Percentiles rank a stretch among this genome's conserved stretches.
Evolutionary conservation across 2,329 filamentous ascomycete species (phyloP).

Genomic region (Aureobasidium sp.): DNA sequence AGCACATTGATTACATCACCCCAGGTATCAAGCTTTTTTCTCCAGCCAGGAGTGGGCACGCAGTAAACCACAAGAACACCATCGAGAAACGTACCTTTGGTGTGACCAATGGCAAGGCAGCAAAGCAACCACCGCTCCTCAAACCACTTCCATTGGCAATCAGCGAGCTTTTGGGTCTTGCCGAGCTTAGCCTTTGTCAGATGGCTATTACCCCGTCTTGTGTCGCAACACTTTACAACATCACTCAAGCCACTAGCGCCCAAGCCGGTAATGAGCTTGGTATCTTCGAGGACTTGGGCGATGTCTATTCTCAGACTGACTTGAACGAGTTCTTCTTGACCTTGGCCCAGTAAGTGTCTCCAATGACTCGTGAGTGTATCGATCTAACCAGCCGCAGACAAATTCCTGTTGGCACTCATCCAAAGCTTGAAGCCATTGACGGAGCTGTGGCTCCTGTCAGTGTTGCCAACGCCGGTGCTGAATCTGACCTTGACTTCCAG

Average conservation of each 20-base stretch:
- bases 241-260: conserved; percentile 32
- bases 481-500: conserved; percentile 44
- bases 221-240: conserved; percentile 39
- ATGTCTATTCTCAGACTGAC: conserved; percentile 39
- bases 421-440: conserved; percentile 34
- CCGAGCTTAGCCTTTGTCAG: not conserved
- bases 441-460: conserved; percentile 32
- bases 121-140: not conserved
- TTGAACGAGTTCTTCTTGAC: conserved; percentile 36
- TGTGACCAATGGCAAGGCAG: not conserved
- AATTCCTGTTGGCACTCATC: conserved; percentile 36
- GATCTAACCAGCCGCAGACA: conserved; percentile 19
- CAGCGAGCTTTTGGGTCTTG: not conserved
- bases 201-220: conserved; percentile 35
- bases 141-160: not conserved
- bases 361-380: not conserved
- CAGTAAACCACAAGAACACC: conserved; percentile 14
- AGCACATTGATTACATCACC: conserved; percentile 51
- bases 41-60: conserved; percentile 17
- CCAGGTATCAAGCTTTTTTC: conserved; percentile 45
- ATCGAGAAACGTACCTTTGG: conserved; percentile 19
- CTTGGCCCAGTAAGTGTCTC: conserved; percentile 22
- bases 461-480: conserved; percentile 27
- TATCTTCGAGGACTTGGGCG: conserved; percentile 39
- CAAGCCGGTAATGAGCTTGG: conserved; percentile 37